These are phyloP conservation scores for Backusella sp. DNA, from an alignment of 192 early-diverging fungal species.

Conservation along the genomic window DNA sequence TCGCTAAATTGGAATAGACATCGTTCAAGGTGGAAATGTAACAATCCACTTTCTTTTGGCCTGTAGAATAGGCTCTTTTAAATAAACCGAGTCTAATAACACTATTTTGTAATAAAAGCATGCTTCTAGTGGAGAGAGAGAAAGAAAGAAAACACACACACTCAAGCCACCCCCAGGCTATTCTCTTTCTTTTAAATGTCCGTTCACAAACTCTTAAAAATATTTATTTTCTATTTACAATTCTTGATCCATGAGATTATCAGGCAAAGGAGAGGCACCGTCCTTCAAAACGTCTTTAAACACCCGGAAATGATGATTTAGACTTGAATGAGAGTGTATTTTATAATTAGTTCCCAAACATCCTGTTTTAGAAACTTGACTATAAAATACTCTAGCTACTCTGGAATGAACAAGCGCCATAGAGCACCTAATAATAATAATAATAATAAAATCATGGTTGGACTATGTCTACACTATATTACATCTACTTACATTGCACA, in stretches of 20 bases:
- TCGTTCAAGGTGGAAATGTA: constrained; percentile 69
- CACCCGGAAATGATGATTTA: constrained; percentile 77
- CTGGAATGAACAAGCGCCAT: constrained; percentile 97
- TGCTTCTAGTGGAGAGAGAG: no score
- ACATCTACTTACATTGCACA: constrained; percentile 72
- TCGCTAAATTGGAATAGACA: constrained; percentile 80
- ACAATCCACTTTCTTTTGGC: constrained; percentile 40
- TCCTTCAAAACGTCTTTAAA: constrained; percentile 30
- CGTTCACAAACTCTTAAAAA: background rate
- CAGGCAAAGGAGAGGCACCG: background rate
- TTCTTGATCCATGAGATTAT: constrained; percentile 3
- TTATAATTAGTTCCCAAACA: constrained; percentile 60
- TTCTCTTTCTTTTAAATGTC: background rate
- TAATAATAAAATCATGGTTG: constrained; percentile 7
- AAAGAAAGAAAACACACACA: background rate
- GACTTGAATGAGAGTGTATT: constrained; percentile 63
- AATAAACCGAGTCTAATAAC: background rate
- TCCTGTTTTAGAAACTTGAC: constrained; percentile 44
- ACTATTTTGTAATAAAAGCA: background rate
- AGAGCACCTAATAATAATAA: constrained; percentile 59
- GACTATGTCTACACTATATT: background rate
- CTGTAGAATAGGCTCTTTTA: background rate
- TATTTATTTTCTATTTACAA: constrained; percentile 6
- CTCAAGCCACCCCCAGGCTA: background rate
- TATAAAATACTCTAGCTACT: constrained; percentile 84